Percentiles rank a stretch among this genome's conserved stretches.
These are phyloP conservation scores for Wallacemonas sp. DNA, from an alignment of 208 protist genomes.

Conservation along the genomic window DNA sequence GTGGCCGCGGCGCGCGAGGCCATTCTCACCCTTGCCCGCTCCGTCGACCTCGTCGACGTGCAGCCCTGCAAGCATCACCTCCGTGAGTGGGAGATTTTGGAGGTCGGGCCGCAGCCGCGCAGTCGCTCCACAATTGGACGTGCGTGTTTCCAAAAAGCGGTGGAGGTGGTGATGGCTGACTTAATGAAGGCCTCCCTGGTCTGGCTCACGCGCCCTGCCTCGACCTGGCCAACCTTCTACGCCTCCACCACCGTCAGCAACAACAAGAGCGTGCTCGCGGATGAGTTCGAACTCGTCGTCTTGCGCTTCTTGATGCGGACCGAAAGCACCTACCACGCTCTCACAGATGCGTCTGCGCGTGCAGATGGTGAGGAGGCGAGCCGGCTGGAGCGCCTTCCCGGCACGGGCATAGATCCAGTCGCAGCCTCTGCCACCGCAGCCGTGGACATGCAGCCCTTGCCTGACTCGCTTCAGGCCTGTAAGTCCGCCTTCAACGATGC, in stretches of 20 bases:
- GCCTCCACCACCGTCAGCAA: too few species aligned
- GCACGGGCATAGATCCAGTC: too few species aligned
- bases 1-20: not conserved
- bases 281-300: not conserved
- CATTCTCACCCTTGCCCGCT: not conserved
- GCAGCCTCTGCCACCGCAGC: not conserved
- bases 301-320: not conserved
- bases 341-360: not conserved
- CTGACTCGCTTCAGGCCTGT: not conserved
- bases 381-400: too few species aligned
- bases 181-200: not conserved
- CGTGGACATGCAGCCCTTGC: not conserved
- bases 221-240: not conserved
- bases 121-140: not conserved
- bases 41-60: not conserved
- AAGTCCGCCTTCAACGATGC: not conserved
- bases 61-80: not conserved
- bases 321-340: not conserved
- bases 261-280: not conserved
- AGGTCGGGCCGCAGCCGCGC: not conserved
- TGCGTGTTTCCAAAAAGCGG: not conserved
- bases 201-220: not conserved
- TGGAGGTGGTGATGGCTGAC: not conserved
- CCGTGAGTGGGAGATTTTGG: constrained; percentile 1
- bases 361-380: not conserved